phyloP scores from a whole-genome alignment of 306 rosid species.

The Crataegus laevigata region DNA sequence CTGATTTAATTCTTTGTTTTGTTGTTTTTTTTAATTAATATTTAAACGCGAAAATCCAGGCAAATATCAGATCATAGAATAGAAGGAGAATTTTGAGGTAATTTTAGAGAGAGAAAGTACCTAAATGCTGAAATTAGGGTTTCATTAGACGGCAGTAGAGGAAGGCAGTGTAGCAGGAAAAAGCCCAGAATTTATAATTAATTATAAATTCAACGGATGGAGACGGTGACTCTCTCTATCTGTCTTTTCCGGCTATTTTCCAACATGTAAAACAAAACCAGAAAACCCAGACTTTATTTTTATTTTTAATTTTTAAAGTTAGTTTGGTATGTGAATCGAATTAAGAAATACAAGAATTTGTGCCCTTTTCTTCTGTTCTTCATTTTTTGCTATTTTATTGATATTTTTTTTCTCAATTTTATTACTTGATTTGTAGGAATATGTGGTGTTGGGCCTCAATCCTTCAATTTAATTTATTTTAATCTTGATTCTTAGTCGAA shows the following conservation, averaged over 20 bases:
- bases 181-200: background rate
- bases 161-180: background rate
- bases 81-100: background rate
- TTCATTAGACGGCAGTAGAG: background rate
- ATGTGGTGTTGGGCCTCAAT: background rate
- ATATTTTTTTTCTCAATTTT: too few species aligned
- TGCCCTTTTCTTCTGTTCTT: too few species aligned
- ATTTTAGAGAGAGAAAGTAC: background rate
- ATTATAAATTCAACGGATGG: background rate
- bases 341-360: too few species aligned
- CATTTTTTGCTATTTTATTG: too few species aligned
- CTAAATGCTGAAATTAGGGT: slow-evolving; percentile 23
- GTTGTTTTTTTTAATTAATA: too few species aligned
- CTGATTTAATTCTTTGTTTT: too few species aligned
- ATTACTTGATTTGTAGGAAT: too few species aligned
- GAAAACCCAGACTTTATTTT: background rate
- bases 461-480: too few species aligned
- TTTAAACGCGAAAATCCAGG: background rate
- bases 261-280: slow-evolving; percentile 4
- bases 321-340: too few species aligned
- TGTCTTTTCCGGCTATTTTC: background rate
- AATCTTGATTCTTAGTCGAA: too few species aligned
- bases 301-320: background rate
- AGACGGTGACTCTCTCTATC: background rate
- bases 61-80: background rate